Percentiles rank a stretch among this genome's conserved stretches.
Conservation (phyloP, 1,284 basidiomycete genomes). For the Trametes versicolor region DNA sequence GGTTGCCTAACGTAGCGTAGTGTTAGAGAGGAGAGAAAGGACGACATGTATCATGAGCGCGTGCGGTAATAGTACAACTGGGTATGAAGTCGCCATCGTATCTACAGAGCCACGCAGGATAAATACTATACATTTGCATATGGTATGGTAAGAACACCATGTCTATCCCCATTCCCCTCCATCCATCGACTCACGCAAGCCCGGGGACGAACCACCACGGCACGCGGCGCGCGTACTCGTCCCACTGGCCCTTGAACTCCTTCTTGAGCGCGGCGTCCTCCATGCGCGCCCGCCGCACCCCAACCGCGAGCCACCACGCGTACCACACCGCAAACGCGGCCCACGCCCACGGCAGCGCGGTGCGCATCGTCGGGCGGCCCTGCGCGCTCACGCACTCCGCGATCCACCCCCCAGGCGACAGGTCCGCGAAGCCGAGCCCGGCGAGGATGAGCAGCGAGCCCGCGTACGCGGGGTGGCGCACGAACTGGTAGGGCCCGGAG, state of each 20-base stretch:
- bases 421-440: conserved; percentile 61
- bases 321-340: conserved; percentile 60
- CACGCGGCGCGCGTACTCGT: conserved; percentile 58
- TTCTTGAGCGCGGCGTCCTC: conserved; percentile 64
- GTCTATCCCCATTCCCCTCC: neutral
- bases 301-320: conserved; percentile 60
- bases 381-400: conserved; percentile 54
- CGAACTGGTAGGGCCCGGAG: conserved; percentile 59
- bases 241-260: conserved; percentile 61
- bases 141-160: neutral
- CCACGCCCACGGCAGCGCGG: conserved; percentile 34
- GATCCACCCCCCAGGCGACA: conserved; percentile 63
- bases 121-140: neutral
- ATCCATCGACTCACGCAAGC: conserved; percentile 37
- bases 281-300: conserved; percentile 57
- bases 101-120: neutral
- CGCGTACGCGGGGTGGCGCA: conserved; percentile 50
- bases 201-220: conserved; percentile 67
- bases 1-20: conserved; percentile 34
- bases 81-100: conserved; percentile 10
- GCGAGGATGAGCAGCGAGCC: conserved; percentile 50
- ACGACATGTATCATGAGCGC: neutral
- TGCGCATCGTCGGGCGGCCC: conserved; percentile 30
- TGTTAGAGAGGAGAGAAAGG: neutral
- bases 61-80: conserved; percentile 19